phyloP scores from a whole-genome alignment of 495 filamentous ascomycete genomes.

The Tuber calosporum region DNA sequence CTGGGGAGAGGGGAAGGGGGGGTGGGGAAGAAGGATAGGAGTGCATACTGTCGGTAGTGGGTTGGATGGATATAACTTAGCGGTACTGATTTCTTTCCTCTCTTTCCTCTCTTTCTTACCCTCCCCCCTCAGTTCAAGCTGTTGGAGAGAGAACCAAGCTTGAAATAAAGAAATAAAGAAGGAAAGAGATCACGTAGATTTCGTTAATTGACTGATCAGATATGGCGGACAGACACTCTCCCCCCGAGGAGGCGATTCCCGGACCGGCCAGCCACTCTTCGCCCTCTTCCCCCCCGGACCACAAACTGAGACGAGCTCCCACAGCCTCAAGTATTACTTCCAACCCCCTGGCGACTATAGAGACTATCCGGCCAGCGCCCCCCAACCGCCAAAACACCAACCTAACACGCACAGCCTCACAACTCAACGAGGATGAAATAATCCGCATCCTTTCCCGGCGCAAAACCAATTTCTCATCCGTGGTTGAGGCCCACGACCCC shows the following conservation, averaged over 20 bases:
- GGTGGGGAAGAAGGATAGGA: not conserved
- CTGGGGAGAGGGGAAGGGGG: not conserved
- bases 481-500: slow-evolving; percentile 43
- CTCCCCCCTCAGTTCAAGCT: too few relatives aligned
- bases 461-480: slow-evolving; percentile 44
- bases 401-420: not conserved
- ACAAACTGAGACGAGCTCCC: not conserved
- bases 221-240: not conserved
- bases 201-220: not conserved
- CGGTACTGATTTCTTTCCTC: not conserved
- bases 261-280: not conserved
- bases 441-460: slow-evolving; percentile 50
- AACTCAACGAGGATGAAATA: slow-evolving; percentile 48
- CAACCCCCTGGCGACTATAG: not conserved
- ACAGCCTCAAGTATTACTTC: not conserved
- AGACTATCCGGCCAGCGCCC: not conserved
- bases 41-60: not conserved
- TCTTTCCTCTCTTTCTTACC: not conserved
- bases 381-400: not conserved
- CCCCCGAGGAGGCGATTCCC: not conserved
- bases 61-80: not conserved
- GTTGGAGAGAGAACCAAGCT: not conserved
- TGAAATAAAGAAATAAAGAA: not conserved
- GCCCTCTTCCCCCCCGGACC: not conserved
- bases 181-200: not conserved